phyloP scores from a whole-genome alignment of 495 filamentous ascomycete genomes.

The Stereocaulon alpinum region DNA sequence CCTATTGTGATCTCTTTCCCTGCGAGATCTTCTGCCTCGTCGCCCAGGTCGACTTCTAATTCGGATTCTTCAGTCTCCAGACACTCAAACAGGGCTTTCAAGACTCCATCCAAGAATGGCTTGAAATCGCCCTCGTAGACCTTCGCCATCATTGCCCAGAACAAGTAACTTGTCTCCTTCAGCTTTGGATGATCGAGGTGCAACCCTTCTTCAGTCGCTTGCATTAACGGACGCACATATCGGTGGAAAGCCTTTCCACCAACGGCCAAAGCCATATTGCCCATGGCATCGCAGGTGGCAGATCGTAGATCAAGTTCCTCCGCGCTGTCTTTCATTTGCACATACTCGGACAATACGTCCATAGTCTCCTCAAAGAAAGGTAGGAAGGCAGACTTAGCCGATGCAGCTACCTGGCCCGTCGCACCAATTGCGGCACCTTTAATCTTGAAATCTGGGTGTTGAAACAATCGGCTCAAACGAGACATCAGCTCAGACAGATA shows the following conservation, averaged over 20 bases:
- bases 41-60: conserved; percentile 67
- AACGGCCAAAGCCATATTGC: conserved; percentile 80
- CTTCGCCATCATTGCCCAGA: conserved; percentile 90
- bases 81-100: conserved; percentile 74
- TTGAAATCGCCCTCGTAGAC: conserved; percentile 87
- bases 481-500: conserved; percentile 77
- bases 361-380: conserved; percentile 87
- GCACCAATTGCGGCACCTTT: conserved; percentile 83
- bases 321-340: conserved; percentile 74
- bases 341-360: conserved; percentile 71
- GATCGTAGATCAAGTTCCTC: conserved; percentile 86
- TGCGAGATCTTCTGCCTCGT: conserved; percentile 65
- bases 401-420: conserved; percentile 77
- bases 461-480: conserved; percentile 70
- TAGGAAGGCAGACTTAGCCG: conserved; percentile 69
- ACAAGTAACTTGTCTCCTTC: conserved; percentile 89
- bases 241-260: conserved; percentile 78
- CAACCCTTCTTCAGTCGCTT: conserved; percentile 81
- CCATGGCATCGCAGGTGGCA: conserved; percentile 82
- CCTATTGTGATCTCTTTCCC: conserved; percentile 65
- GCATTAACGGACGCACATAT: conserved; percentile 81
- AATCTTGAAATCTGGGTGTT: conserved; percentile 72
- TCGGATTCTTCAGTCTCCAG: conserved; percentile 86
- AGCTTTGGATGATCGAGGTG: conserved; percentile 82
- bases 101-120: conserved; percentile 74